Base-by-base conservation (phyloP, 1,284 basidiomycete genomes). In the Tylopilus orsonianus region DNA sequence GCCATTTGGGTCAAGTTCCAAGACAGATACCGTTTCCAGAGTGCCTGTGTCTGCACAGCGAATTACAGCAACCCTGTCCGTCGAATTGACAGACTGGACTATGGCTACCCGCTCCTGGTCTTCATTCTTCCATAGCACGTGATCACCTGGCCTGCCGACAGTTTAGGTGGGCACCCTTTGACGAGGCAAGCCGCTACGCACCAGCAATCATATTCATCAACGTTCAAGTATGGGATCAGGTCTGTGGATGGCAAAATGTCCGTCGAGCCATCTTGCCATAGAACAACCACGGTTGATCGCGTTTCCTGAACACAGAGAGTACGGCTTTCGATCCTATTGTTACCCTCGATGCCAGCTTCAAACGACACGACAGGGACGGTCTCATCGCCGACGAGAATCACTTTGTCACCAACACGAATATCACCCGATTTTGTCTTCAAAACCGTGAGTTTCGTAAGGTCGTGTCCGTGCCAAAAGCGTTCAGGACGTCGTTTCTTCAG, bases 1-100 rank as follows among this genome's bases (percentile, higher is more conserved):
- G 23, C 90, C 90, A 57, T 89, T 86, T 6, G 89, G 84, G 64
- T 96, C 92, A 44, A 97, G 80, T 69, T 97, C 93, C 27, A 97
- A 77, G 13, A 90, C 77, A 32, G 93, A 90, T 5, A 87, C 90
- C 13, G 85, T 74, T 66, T 91, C 87, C 46, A 72, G 70, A 37
- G 64, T 65, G 26, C 70, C 70, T n/a, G 74, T 77, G 56, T 81
- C 80, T 24, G 71, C 65, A 57, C 81, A 79, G 9, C 77, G 71
- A 44, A 90, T 73, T 44, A 77, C 73, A 7, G 88, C 88, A 7
- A 85, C 87, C 46, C 91, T 76, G 39, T 92, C 82, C 24, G 66
- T 65, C 0, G 91, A 80, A 61, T 90, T 80, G 46, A 90, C 90
- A 18, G 75, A 76, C 65, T 94, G 92, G 8, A 97, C 84, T 51